Percentiles rank a stretch among this genome's conserved stretches.
These are phyloP conservation scores for Pichia sp. DNA, from an alignment of 1,139 yeast species.

Conservation along the genomic window DNA sequence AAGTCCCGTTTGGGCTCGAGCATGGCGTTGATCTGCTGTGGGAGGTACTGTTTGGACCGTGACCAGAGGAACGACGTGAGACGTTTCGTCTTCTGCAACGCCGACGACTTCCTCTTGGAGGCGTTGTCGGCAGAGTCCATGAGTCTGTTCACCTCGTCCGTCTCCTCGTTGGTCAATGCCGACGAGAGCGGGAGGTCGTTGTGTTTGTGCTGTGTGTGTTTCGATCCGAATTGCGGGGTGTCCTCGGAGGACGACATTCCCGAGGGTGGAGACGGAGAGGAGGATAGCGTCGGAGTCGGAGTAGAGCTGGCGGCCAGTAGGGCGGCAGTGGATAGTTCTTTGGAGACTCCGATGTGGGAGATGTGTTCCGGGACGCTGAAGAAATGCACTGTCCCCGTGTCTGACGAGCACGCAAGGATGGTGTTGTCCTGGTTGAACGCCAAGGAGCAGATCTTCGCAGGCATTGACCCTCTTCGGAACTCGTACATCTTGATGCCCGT, in stretches of 20 bases:
- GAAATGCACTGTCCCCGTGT: slow-evolving; percentile 67
- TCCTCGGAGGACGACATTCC: background rate
- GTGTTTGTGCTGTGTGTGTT: background rate
- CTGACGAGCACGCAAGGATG: slow-evolving; percentile 64
- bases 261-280: background rate
- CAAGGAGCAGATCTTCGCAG: slow-evolving; percentile 53
- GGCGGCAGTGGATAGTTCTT: background rate
- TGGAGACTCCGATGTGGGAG: slow-evolving; percentile 7
- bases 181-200: slow-evolving; percentile 23
- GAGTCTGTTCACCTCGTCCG: slow-evolving; percentile 24
- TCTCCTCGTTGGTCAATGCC: slow-evolving; percentile 27
- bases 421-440: slow-evolving; percentile 50
- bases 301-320: no score
- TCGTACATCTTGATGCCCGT: slow-evolving; percentile 43
- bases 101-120: background rate
- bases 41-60: slow-evolving; percentile 31
- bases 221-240: no score
- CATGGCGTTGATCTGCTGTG: slow-evolving; percentile 31
- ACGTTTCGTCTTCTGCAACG: slow-evolving; percentile 4
- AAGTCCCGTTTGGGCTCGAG: slow-evolving; percentile 41
- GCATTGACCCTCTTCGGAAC: slow-evolving; percentile 68
- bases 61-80: slow-evolving; percentile 16
- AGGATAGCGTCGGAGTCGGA: background rate
- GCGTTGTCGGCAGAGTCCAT: slow-evolving; percentile 14
- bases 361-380: slow-evolving; percentile 41